Conservation (phyloP, 2,329 filamentous ascomycete species). For the Trichoderma atroviride region DNA sequence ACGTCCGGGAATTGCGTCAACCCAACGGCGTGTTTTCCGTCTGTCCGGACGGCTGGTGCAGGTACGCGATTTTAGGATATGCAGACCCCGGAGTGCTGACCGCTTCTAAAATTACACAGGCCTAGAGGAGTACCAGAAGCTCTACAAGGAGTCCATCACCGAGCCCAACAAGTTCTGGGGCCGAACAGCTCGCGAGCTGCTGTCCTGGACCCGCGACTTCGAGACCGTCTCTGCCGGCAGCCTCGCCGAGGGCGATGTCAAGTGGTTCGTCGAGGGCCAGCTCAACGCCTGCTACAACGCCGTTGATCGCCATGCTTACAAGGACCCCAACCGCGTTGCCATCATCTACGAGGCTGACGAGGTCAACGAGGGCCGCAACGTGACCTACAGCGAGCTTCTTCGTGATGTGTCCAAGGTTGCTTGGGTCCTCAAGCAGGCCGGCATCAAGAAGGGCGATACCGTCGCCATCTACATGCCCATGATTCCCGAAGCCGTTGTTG, state of each 20-base stretch:
- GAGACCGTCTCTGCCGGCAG: conserved; percentile 81
- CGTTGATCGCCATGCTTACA: conserved; percentile 94
- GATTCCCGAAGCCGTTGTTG: conserved; percentile 93
- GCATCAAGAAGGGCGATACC: conserved; percentile 94
- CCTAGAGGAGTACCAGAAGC: conserved; percentile 66
- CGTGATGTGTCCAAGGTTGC: conserved; percentile 87
- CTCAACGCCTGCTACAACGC: conserved; percentile 98
- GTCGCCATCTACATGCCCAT: conserved; percentile 97
- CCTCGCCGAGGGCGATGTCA: conserved; percentile 77
- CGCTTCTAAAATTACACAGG: conserved; percentile 44
- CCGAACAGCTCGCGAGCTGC: conserved; percentile 78
- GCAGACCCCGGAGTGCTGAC: conserved; percentile 19
- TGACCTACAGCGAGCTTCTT: conserved; percentile 92
- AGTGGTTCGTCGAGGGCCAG: conserved; percentile 93
- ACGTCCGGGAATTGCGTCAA: conserved; percentile 23
- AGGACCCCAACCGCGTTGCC: conserved; percentile 87
- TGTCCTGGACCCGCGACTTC: conserved; percentile 91
- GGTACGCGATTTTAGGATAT: conserved; percentile 1
- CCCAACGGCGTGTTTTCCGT: conserved; percentile 20
- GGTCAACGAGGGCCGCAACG: conserved; percentile 78
- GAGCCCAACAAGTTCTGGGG: conserved; percentile 91
- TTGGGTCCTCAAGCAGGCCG: conserved; percentile 90
- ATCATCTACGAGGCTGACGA: conserved; percentile 99
- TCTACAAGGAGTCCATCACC: conserved; percentile 84
- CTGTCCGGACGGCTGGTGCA: conserved; percentile 20